Conservation (phyloP, 2,329 filamentous ascomycete species). For the Kalmusia sp. region DNA sequence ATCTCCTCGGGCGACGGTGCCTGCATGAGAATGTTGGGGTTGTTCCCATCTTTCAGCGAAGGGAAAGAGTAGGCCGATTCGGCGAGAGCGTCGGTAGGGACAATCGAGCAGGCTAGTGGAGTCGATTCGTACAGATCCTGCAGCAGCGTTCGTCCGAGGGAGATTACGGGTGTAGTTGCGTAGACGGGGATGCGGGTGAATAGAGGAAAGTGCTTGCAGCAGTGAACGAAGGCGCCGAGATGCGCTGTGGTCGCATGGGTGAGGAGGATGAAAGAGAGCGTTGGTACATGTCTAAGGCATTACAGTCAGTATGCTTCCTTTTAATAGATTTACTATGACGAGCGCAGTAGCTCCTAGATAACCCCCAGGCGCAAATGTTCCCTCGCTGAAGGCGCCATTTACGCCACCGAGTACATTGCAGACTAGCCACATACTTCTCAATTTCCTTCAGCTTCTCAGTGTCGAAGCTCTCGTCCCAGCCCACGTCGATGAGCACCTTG, state of each 20-base stretch:
- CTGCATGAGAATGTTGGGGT: slow-evolving; percentile 63
- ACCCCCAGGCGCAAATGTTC: not conserved
- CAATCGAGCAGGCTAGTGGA: slow-evolving; percentile 83
- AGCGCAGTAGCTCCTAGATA: slow-evolving; percentile 5
- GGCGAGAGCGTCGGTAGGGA: slow-evolving; percentile 75
- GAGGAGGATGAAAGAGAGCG: slow-evolving; percentile 89
- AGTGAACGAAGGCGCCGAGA: slow-evolving; percentile 92
- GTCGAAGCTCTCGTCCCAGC: slow-evolving; percentile 94
- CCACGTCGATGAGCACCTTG: slow-evolving; percentile 92
- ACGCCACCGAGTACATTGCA: not conserved
- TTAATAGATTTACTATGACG: slow-evolving; percentile 1
- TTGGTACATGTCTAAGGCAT: slow-evolving; percentile 77
- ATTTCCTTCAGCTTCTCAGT: slow-evolving; percentile 81
- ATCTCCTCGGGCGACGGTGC: slow-evolving; percentile 89
- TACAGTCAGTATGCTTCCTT: slow-evolving; percentile 12
- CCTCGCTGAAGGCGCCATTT: not conserved
- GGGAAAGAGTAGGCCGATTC: slow-evolving; percentile 64
- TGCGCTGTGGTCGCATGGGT: slow-evolving; percentile 93
- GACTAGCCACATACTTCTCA: slow-evolving; percentile 72
- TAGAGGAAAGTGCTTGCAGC: slow-evolving; percentile 92
- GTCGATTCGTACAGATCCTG: slow-evolving; percentile 93
- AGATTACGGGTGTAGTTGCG: slow-evolving; percentile 91
- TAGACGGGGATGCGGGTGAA: slow-evolving; percentile 95
- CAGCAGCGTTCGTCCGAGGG: slow-evolving; percentile 86
- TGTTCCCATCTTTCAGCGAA: slow-evolving; percentile 57